Conservation (phyloP, 2,329 filamentous ascomycete genomes). For the Tolypocladium ovalisporum region DNA sequence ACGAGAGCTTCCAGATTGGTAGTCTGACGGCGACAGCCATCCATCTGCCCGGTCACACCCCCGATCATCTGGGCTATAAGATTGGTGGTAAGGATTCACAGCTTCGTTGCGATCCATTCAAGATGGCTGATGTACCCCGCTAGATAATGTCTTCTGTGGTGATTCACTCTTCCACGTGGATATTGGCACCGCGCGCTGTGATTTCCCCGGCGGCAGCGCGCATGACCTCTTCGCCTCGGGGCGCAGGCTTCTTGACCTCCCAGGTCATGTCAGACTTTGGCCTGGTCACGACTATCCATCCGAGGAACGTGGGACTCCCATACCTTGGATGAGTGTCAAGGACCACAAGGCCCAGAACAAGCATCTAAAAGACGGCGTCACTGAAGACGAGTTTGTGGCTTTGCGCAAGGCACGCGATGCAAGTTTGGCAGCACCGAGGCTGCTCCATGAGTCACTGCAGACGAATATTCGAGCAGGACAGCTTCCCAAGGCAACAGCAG, state of each 20-base stretch:
- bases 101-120: background rate
- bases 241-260: constrained; percentile 28
- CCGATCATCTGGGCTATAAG: constrained; percentile 48
- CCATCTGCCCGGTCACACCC: constrained; percentile 49
- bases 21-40: constrained; percentile 31
- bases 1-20: constrained; percentile 42
- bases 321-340: constrained; percentile 31
- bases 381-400: constrained; percentile 31
- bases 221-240: constrained; percentile 31
- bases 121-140: background rate
- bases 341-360: constrained; percentile 36
- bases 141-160: constrained; percentile 37
- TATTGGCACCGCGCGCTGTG: constrained; percentile 40
- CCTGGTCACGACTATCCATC: constrained; percentile 44
- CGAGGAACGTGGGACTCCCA: constrained; percentile 16
- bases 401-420: constrained; percentile 32
- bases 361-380: constrained; percentile 31
- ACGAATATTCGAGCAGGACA: constrained; percentile 39
- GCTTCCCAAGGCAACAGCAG: constrained; percentile 22
- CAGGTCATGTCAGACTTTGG: constrained; percentile 35
- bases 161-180: constrained; percentile 43
- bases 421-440: constrained; percentile 28
- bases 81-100: constrained; percentile 30
- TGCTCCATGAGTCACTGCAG: constrained; percentile 40
- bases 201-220: constrained; percentile 42